Conservation (phyloP, 1,139 yeast species). For the Geotrichum klebahnii region DNA sequence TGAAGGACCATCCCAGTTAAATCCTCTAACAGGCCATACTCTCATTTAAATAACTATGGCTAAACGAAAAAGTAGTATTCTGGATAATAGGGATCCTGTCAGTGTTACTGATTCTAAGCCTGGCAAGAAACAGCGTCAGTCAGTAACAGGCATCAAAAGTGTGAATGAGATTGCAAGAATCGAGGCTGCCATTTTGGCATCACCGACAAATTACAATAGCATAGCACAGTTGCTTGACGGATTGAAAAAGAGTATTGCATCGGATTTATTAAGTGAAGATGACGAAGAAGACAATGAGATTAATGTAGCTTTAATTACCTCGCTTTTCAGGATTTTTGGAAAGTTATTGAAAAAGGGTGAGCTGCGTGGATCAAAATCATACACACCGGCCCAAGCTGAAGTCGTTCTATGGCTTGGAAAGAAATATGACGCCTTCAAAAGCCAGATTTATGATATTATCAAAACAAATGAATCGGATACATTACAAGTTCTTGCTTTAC, state of each 20-base stretch:
- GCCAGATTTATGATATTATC: constrained; percentile 42
- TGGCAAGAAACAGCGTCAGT: constrained; percentile 15
- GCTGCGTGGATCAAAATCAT: constrained; percentile 39
- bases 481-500: constrained; percentile 58
- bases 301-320: constrained; percentile 43
- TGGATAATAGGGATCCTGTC: not conserved
- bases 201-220: constrained; percentile 52
- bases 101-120: not conserved
- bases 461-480: constrained; percentile 41
- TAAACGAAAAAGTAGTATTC: constrained; percentile 9
- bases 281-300: constrained; percentile 30
- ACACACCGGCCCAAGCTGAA: constrained; percentile 42
- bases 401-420: constrained; percentile 54
- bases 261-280: constrained; percentile 23
- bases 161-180: constrained; percentile 10
- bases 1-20: too few species aligned
- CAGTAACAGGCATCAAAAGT: constrained; percentile 2
- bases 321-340: constrained; percentile 56
- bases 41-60: constrained; percentile 6
- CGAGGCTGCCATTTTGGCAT: constrained; percentile 35
- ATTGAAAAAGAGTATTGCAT: constrained; percentile 29
- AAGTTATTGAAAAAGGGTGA: constrained; percentile 50
- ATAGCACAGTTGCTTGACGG: constrained; percentile 47
- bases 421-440: constrained; percentile 56
- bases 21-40: too few species aligned